Conservation (phyloP, 2,329 filamentous ascomycete species). For the Colletotrichum endophyticum region DNA sequence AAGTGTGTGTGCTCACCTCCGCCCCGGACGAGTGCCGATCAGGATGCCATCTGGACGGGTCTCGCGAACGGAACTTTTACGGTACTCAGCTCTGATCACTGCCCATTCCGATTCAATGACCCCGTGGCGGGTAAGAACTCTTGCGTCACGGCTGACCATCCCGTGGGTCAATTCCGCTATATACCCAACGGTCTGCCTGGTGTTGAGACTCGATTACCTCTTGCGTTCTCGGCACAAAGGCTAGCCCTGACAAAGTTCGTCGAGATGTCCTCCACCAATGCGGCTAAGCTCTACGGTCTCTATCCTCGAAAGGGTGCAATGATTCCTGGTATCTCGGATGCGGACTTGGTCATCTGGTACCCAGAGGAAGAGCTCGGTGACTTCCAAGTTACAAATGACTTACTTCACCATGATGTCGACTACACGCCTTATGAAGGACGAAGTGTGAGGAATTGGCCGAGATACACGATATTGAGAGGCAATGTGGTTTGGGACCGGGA, state of each 20-base stretch:
- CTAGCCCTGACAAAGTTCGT: constrained; percentile 42
- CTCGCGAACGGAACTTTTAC: constrained; percentile 57
- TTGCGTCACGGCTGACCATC: constrained; percentile 26
- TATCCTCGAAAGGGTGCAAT: constrained; percentile 54
- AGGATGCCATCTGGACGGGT: constrained; percentile 54
- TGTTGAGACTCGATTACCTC: constrained; percentile 58
- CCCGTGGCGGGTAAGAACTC: constrained; percentile 31
- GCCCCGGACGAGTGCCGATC: constrained; percentile 49
- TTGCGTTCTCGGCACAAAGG: constrained; percentile 28
- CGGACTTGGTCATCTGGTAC: constrained; percentile 38
- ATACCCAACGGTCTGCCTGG: constrained; percentile 64
- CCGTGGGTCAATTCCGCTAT: constrained; percentile 52
- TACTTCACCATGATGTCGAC: not conserved
- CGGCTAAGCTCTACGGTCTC: constrained; percentile 62
- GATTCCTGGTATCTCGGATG: constrained; percentile 54
- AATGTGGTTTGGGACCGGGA: not conserved
- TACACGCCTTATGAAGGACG: not conserved
- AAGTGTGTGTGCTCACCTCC: constrained; percentile 60
- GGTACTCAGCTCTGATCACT: constrained; percentile 29
- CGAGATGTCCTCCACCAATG: constrained; percentile 57
- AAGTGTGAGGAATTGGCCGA: not conserved
- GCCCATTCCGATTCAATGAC: not conserved
- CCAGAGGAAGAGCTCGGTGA: not conserved
- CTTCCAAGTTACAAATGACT: not conserved
- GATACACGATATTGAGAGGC: not conserved